Percentiles rank a stretch among this genome's conserved stretches.
Conservation (phyloP, 257 asterid species). For the Jasminum sambac region DNA sequence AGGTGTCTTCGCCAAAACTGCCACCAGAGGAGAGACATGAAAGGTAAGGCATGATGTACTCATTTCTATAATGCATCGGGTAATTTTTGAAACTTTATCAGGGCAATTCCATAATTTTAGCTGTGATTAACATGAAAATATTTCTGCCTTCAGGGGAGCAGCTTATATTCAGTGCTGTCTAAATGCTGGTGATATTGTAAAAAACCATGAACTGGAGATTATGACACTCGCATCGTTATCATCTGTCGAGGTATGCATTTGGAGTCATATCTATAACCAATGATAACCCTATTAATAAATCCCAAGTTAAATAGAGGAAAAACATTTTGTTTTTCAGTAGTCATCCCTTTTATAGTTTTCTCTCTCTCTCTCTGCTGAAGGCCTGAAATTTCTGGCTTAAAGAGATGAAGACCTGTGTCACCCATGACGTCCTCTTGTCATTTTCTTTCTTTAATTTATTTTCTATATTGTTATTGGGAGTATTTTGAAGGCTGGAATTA, state of each 20-base stretch:
- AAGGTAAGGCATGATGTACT: conserved; percentile 43
- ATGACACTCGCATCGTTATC: conserved; percentile 71
- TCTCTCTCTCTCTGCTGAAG: neutral
- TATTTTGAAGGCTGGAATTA: no score
- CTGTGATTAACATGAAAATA: neutral
- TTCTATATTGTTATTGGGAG: neutral
- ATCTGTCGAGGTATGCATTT: conserved; percentile 56
- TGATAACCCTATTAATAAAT: no score
- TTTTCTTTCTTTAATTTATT: neutral
- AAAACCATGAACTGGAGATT: conserved; percentile 61
- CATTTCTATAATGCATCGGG: neutral
- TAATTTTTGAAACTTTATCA: conserved; percentile 7
- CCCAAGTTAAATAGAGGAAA: no score
- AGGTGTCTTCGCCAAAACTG: conserved; percentile 72
- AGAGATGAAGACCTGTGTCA: neutral
- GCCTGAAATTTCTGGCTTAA: neutral
- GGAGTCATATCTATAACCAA: neutral
- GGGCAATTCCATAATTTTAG: neutral
- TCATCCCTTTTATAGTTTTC: no score
- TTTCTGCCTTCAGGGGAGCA: conserved; percentile 47
- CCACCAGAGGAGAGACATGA: conserved; percentile 70
- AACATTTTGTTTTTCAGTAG: no score
- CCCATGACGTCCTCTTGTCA: neutral
- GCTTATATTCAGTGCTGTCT: conserved; percentile 74
- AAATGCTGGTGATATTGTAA: conserved; percentile 44